Evolutionary conservation across 208 protist genomes (phyloP).

Genomic region (Crithidia fasciculata): DNA sequence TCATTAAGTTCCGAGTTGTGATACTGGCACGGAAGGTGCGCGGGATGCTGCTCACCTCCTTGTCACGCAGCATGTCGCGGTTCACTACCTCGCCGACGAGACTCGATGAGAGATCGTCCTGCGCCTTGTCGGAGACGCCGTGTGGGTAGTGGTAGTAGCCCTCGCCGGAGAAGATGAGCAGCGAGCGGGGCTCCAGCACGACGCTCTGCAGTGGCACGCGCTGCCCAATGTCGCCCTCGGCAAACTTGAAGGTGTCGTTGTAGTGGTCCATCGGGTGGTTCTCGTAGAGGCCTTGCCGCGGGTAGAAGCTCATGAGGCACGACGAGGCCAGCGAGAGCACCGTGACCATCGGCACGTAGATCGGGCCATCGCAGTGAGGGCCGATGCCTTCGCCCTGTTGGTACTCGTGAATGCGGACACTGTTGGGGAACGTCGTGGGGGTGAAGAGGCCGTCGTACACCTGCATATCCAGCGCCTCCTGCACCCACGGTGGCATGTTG

Average conservation of each 20-base stretch:
- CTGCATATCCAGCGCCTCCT: conserved; percentile 81
- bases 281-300: conserved; percentile 69
- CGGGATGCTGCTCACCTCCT: conserved; percentile 47
- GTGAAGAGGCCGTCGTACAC: conserved; percentile 89
- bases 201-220: conserved; percentile 71
- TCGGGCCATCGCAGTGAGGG: conserved; percentile 90
- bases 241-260: conserved; percentile 93
- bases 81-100: conserved; percentile 80
- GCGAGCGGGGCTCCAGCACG: conserved; percentile 86
- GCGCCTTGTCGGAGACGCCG: conserved; percentile 74
- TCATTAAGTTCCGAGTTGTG: conserved; percentile 87
- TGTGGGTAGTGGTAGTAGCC: conserved; percentile 91
- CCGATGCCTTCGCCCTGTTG: conserved; percentile 82
- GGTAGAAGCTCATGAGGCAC: conserved; percentile 90
- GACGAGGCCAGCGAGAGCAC: conserved; percentile 82
- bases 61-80: conserved; percentile 65
- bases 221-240: conserved; percentile 66
- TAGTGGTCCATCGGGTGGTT: conserved; percentile 91
- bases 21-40: conserved; percentile 83
- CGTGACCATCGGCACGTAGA: conserved; percentile 86
- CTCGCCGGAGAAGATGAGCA: conserved; percentile 83
- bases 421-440: conserved; percentile 89
- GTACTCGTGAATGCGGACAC: conserved; percentile 93
- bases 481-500: conserved; percentile 89
- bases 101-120: conserved; percentile 60